These are phyloP conservation scores for Crucihimalaya himalaica DNA, from an alignment of 345 rosid species.

Conservation along the genomic window DNA sequence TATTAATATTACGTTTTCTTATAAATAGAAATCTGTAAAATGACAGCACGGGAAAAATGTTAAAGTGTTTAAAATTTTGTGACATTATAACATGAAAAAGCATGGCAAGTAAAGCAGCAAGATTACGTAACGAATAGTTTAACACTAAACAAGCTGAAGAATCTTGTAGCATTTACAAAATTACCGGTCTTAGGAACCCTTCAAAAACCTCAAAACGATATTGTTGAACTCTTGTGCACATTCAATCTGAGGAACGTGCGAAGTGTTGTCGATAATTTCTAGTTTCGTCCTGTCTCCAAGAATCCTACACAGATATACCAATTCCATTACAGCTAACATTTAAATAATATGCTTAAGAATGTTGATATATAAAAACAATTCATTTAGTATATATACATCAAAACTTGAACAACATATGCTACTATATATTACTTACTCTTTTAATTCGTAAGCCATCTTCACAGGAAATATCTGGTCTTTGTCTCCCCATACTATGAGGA, in stretches of 20 bases:
- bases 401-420: neutral
- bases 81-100: neutral
- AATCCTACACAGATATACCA: slow-evolving; percentile 49
- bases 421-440: slow-evolving; percentile 47
- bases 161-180: slow-evolving; percentile 7
- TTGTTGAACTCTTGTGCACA: slow-evolving; percentile 55
- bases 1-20: neutral
- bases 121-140: neutral
- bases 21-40: too few species aligned
- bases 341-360: neutral
- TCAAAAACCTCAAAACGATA: slow-evolving; percentile 53
- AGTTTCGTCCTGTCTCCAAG: slow-evolving; percentile 67
- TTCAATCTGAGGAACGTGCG: slow-evolving; percentile 86
- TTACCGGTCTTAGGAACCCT: neutral
- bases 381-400: neutral
- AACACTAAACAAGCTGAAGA: slow-evolving; percentile 1
- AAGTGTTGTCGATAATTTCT: slow-evolving; percentile 60
- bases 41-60: too few species aligned
- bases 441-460: slow-evolving; percentile 75
- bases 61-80: too few species aligned
- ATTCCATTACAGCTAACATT: neutral
- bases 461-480: slow-evolving; percentile 77
- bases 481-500: slow-evolving; percentile 81
- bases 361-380: neutral
- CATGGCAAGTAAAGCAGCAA: slow-evolving; percentile 5